phyloP scores from a whole-genome alignment of 2,329 filamentous ascomycete genomes.

The Lachnum nothofagi region DNA sequence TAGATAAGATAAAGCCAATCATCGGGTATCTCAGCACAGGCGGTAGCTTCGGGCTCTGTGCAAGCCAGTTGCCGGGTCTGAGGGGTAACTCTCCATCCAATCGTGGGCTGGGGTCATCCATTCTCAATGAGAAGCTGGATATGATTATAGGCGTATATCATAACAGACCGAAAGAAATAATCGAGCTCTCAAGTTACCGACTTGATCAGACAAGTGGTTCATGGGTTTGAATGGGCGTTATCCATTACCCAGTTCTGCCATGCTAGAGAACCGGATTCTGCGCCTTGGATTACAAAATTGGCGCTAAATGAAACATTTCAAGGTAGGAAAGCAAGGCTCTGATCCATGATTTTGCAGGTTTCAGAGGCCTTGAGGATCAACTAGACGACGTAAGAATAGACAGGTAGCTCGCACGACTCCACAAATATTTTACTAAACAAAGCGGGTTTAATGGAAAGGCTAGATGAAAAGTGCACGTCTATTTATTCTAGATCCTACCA shows the following conservation, averaged over 20 bases:
- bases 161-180: neutral
- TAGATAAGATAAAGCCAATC: too few relatives aligned
- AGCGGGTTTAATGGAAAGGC: too few relatives aligned
- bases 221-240: slow-evolving; percentile 17
- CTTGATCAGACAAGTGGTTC: slow-evolving; percentile 19
- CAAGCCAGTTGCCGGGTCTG: slow-evolving; percentile 30
- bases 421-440: too few relatives aligned
- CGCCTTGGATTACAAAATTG: slow-evolving; percentile 20
- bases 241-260: slow-evolving; percentile 17
- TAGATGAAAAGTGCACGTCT: too few relatives aligned
- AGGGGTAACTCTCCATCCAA: slow-evolving; percentile 37
- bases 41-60: neutral
- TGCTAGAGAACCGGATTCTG: slow-evolving; percentile 18
- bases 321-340: slow-evolving; percentile 5
- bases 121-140: slow-evolving; percentile 26
- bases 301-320: slow-evolving; percentile 22
- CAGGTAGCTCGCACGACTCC: too few relatives aligned
- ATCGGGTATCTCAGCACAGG: too few relatives aligned
- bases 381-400: too few relatives aligned
- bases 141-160: slow-evolving; percentile 24
- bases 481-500: too few relatives aligned
- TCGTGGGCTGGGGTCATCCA: slow-evolving; percentile 37
- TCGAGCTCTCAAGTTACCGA: slow-evolving; percentile 1
- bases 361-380: too few relatives aligned
- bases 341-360: slow-evolving; percentile 6